Percentiles rank a stretch among this genome's conserved stretches.
These are phyloP conservation scores for Cymodocea nodosa DNA, from an alignment of 116 monocot genomes.

Conservation along the genomic window DNA sequence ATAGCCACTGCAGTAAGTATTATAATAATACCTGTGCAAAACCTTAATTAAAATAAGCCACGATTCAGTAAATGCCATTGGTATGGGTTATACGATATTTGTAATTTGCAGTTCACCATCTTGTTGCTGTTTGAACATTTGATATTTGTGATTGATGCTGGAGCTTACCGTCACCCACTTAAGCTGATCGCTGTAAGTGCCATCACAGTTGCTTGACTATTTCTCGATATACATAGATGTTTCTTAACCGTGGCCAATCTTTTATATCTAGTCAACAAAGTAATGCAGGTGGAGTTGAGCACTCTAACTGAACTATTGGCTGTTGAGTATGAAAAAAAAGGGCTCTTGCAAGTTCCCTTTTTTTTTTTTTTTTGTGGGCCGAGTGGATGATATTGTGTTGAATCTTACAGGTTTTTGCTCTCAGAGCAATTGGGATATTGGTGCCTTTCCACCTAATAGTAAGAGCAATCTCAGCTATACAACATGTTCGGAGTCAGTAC, in stretches of 20 bases:
- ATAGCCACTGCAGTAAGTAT: slow-evolving; percentile 8
- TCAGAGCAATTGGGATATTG: slow-evolving; percentile 54
- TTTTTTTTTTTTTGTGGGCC: too few relatives aligned
- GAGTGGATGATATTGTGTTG: background rate
- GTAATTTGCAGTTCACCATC: slow-evolving; percentile 12
- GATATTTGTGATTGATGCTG: slow-evolving; percentile 8
- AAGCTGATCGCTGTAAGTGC: slow-evolving; percentile 12
- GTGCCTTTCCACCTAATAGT: slow-evolving; percentile 44
- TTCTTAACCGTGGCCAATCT: too few relatives aligned
- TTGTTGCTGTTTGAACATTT: slow-evolving; percentile 12
- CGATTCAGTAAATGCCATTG: too few relatives aligned
- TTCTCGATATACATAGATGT: background rate
- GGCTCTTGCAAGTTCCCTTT: too few relatives aligned
- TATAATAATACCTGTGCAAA: too few relatives aligned
- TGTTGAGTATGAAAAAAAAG: too few relatives aligned
- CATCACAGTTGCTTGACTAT: background rate
- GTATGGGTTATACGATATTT: background rate
- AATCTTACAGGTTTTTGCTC: slow-evolving; percentile 31
- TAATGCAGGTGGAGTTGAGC: too few relatives aligned
- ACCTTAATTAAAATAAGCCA: too few relatives aligned
- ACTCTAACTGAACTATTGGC: too few relatives aligned
- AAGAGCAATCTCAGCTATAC: slow-evolving; percentile 17
- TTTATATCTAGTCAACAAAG: too few relatives aligned
- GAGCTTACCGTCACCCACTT: slow-evolving; percentile 6
- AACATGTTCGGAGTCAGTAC: background rate